Evolutionary conservation across 225 moss, liverwort and hornwort species (phyloP), one percentile per base, ranked within the genome.

Genomic region (Anthoceros angustus): DNA sequence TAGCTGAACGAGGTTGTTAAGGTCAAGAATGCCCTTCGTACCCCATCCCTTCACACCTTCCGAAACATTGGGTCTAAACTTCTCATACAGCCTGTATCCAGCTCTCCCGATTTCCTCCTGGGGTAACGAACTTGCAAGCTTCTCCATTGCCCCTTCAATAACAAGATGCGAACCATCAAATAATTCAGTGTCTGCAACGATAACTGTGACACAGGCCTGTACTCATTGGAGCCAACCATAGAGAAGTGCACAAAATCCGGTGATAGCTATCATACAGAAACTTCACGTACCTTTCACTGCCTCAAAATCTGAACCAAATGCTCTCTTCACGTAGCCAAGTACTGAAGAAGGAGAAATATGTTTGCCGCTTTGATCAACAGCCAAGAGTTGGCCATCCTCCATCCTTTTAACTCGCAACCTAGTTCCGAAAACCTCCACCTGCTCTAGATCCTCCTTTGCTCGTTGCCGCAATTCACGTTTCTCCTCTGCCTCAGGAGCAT

Each of bases 31-130:
- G 21, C 84, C 84, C 10, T 74, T 78, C 62, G 84, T 80, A 0
- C 84, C 84, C 84, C 84, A 84, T 0, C 84, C 84, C 75, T 42
- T 62, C 7, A 76, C 74, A 42, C 80, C 84, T 15, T 81, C 81
- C 0, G 81, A 78, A 9, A 84, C 78, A 8, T 49, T 62, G 3
- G 84, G 84, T 62, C 84, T 69, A 65, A 84, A 84, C 49, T 84
- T 84, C 72, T 84, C 84, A 63, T 84, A 84, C 45, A 84, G 50
- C 21, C 62, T 14, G 15, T 84, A 84, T 0, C 80, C 84, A 71
- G 76, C 76, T 70, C 67, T 69, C 63, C 84, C 81, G 0, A 84
- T 81, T 62, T 81, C 80, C 71, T 84, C 81, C 0, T 76, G 80
- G 18, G 74, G 66, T 12, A 72, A 50, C 0, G 84, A 78, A 39